Base-by-base conservation (phyloP, 495 filamentous ascomycete genomes). In the Lepidopterella palustris region DNA sequence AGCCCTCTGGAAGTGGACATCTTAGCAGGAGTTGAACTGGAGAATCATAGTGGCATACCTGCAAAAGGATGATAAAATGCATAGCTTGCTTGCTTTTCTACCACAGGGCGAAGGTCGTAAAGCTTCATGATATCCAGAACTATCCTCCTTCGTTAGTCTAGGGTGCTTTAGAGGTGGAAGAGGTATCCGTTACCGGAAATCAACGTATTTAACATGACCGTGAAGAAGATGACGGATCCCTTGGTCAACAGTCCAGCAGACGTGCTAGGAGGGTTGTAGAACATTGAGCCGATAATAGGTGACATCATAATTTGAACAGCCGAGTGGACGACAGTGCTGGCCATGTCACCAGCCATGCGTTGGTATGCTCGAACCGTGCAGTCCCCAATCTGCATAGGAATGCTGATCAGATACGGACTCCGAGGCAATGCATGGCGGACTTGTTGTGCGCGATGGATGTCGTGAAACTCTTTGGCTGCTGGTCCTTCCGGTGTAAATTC, bases 21-120 rank as follows among this genome's bases (percentile, higher is more conserved):
- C n/a, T n/a, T n/a, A n/a, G n/a, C n/a, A n/a, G n/a, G n/a, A n/a
- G n/a, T n/a, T n/a, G n/a, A n/a, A n/a, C n/a, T n/a, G n/a, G n/a
- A n/a, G n/a, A n/a, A n/a, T n/a, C n/a, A n/a, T n/a, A n/a, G n/a
- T n/a, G n/a, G n/a, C n/a, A n/a, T n/a, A n/a, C n/a, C n/a, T n/a
- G 90, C 90, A 1, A 87, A 79, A 11, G 90, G 90, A 2, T 88
- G 84, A 67, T 92, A 92, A 69, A 95, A 92, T 2, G 86, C 87
- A 67, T 89, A 93, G 57, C 81, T 84, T 71, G 89, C 88, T 70
- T 96, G 90, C 62, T 93, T 92, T 57, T 89, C 75, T 35, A 95
- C 72, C 42, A 95, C 87, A 2, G 86, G 87, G 23, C 87, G 79
- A 9, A 82, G 82, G 3, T 78, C 70, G 63, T 92, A 92, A 1